These are phyloP conservation scores for Bertia moriformis DNA, from an alignment of 2,329 filamentous ascomycete species.

Conservation along the genomic window DNA sequence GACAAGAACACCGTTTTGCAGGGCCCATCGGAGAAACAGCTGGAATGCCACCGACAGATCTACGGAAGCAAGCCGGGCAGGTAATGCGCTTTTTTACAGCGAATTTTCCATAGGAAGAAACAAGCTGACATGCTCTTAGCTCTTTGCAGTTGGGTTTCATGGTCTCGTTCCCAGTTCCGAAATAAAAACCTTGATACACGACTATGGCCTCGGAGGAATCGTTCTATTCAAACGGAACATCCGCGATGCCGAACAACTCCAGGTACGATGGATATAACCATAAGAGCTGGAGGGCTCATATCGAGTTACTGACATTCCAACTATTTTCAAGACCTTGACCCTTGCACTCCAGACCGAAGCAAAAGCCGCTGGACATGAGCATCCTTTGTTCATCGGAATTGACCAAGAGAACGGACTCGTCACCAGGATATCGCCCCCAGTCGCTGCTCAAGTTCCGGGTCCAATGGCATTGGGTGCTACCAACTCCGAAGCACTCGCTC, in stretches of 20 bases:
- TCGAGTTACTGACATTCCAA: not conserved
- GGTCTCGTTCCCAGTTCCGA: slow-evolving; percentile 19
- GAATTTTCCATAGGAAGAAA: too few relatives aligned
- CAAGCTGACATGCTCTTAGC: slow-evolving; percentile 14
- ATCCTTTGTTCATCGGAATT: slow-evolving; percentile 24
- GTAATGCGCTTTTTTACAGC: too few relatives aligned
- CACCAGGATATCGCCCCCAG: slow-evolving; percentile 21
- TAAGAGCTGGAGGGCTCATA: not conserved
- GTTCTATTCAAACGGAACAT: slow-evolving; percentile 25
- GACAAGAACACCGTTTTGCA: too few relatives aligned
- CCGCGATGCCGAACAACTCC: slow-evolving; percentile 19
- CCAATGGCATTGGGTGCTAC: slow-evolving; percentile 27
- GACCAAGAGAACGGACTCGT: slow-evolving; percentile 29
- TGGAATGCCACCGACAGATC: slow-evolving; percentile 4
- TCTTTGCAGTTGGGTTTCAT: slow-evolving; percentile 27
- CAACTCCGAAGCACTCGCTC: slow-evolving; percentile 15
- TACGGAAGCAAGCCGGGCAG: slow-evolving; percentile 17
- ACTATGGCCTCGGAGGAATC: slow-evolving; percentile 22
- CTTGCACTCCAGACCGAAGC: slow-evolving; percentile 22
- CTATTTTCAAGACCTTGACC: slow-evolving; percentile 4
- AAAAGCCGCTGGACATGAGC: slow-evolving; percentile 17
- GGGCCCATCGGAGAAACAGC: too few relatives aligned
- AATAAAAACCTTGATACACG: slow-evolving; percentile 23
- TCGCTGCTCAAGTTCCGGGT: slow-evolving; percentile 22
- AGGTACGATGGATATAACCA: slow-evolving; percentile 7